Conservation (phyloP, 2,329 filamentous ascomycete species). For the Colletotrichum cereale region DNA sequence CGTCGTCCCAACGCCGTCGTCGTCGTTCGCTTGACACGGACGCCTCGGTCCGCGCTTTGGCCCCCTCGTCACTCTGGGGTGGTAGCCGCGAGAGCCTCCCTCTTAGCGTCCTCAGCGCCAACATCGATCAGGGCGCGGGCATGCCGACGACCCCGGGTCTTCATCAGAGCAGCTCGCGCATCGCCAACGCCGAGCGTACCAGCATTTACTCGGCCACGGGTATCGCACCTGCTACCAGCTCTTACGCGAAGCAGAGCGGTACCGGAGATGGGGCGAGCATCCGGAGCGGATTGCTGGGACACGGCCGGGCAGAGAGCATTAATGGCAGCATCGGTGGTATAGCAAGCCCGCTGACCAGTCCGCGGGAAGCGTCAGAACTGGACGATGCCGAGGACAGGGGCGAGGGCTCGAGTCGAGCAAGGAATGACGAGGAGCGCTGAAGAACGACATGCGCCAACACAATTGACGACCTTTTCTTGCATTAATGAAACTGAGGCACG, state of each 20-base stretch:
- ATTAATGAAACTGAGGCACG: constrained; percentile 20
- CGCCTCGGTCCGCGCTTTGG: constrained; percentile 86
- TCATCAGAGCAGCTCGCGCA: constrained; percentile 60
- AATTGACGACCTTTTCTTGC: constrained; percentile 26
- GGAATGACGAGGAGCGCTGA: constrained; percentile 45
- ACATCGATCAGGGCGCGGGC: constrained; percentile 64
- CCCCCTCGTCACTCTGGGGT: constrained; percentile 84
- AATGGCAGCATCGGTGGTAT: constrained; percentile 77
- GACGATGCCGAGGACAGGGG: constrained; percentile 48
- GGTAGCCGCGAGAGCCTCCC: constrained; percentile 85
- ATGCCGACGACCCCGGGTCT: constrained; percentile 63
- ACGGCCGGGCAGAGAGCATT: constrained; percentile 85
- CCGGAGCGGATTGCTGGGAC: constrained; percentile 81
- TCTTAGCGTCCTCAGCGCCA: constrained; percentile 81
- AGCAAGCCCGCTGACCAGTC: constrained; percentile 73
- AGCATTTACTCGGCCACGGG: constrained; percentile 86
- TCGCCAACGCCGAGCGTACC: constrained; percentile 69
- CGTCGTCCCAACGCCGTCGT: constrained; percentile 82
- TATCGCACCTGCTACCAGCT: constrained; percentile 75
- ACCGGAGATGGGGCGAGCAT: constrained; percentile 80
- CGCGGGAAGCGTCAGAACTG: constrained; percentile 56
- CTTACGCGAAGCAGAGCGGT: constrained; percentile 74
- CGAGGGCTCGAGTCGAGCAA: constrained; percentile 48
- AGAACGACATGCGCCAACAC: background rate
- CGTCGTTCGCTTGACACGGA: constrained; percentile 87